Evolutionary conservation across 441 rosid genomes (phyloP).

Genomic region (Eruca vesicaria): DNA sequence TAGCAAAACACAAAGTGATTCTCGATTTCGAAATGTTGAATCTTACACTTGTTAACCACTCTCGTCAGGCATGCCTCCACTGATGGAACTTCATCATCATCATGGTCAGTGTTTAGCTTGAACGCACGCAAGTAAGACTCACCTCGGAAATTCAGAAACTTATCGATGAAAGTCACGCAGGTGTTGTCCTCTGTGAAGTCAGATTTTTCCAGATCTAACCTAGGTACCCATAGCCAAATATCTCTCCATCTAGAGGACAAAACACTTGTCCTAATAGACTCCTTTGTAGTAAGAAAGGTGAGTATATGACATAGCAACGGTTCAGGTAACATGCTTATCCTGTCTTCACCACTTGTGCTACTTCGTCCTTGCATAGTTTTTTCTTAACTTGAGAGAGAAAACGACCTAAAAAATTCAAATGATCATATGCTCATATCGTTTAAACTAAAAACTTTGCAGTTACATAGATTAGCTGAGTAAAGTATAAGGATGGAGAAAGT

Average conservation of each 20-base stretch:
- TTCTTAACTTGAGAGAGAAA: background rate
- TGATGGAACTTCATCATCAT: background rate
- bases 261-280: conserved; percentile 8
- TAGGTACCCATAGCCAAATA: conserved; percentile 18
- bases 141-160: background rate
- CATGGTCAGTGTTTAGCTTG: conserved; percentile 11
- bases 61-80: background rate
- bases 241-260: conserved; percentile 22
- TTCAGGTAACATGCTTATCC: conserved; percentile 18
- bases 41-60: background rate
- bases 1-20: background rate
- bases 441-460: background rate
- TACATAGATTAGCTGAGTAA: background rate
- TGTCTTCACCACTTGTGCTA: conserved; percentile 17
- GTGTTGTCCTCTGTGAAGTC: conserved; percentile 3
- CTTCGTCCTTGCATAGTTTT: background rate
- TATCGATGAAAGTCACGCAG: background rate
- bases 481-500: background rate
- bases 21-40: conserved; percentile 19
- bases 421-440: background rate
- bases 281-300: conserved; percentile 11
- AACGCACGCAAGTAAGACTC: conserved; percentile 7
- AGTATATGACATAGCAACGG: conserved; percentile 8
- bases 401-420: background rate
- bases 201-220: conserved; percentile 1